Base-by-base conservation (phyloP, 1,139 yeast species). In the Taiozyma sp. region DNA sequence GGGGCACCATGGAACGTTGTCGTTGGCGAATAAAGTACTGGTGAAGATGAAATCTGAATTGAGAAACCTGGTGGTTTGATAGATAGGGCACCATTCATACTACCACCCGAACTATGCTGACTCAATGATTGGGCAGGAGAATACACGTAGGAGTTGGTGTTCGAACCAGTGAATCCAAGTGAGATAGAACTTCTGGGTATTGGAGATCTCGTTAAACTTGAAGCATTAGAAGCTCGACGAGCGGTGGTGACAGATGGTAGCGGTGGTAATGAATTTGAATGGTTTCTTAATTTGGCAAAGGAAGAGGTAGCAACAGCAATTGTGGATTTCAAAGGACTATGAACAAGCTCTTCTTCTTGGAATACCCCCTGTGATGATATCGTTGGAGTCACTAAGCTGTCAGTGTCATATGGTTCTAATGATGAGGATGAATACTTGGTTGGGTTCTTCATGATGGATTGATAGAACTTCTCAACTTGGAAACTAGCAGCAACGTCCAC, bases 401-500 rank as follows among this genome's bases (percentile, higher is more conserved):
- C 52, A 6, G 36, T 14, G 44, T 47, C 45, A 22, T 29, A 30
- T 45, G 47, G 49, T 16, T 50, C 40, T 22, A 40, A 24, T 7
- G 46, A 34, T 8, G 47, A 24, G 2, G 50, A 49, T 3, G 45
- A 13, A 24, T n/a, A 14, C 19, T 43, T 24, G 16, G 23, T 10
- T n/a, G 48, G 29, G 19, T 44, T 44, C 23, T 46, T 16, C 4
- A 44, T 12, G 56, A 56, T 32, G 57, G 32, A 30, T 54, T 45
- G 46, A 57, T 70, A 76, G 22, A 62, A 57, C 43, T 65, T 64
- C 40, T 69, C 74, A 16, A 82, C 67, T 30, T 77, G 79, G 58
- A 76, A 80, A 28, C 79, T 73, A 16, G 73, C 67, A 0, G 84
- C 80, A 44, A 80, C 75, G 54, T 83, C 89, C 16, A 77, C 69